These are phyloP conservation scores for Leishmania guyanensis DNA, from an alignment of 208 protist species.

Conservation along the genomic window DNA sequence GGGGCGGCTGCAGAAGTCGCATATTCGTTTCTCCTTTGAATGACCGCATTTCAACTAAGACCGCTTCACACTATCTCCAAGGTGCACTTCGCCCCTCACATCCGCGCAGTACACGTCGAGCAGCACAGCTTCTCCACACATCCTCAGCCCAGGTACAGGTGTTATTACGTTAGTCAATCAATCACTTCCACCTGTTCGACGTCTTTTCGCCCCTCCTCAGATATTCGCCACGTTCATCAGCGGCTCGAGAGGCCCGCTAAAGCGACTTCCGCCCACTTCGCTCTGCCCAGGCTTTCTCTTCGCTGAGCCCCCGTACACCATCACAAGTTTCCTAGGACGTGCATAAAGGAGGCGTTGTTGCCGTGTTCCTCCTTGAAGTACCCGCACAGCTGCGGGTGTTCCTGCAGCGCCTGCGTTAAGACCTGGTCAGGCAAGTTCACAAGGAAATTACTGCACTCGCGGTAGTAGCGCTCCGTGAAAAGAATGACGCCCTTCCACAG, in stretches of 20 bases:
- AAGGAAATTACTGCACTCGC: constrained; percentile 73
- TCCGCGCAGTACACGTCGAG: background rate
- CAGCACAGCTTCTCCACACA: background rate
- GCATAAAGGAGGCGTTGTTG: constrained; percentile 79
- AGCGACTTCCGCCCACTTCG: background rate
- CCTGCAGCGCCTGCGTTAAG: constrained; percentile 61
- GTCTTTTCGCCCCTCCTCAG: background rate
- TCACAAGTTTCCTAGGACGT: constrained; percentile 55
- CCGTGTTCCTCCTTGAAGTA: constrained; percentile 72
- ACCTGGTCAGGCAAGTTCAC: constrained; percentile 77
- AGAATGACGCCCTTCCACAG: constrained; percentile 76
- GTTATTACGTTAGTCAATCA: background rate
- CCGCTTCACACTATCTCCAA: background rate
- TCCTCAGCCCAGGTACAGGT: background rate
- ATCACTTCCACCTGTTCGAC: background rate
- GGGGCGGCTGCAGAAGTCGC: background rate
- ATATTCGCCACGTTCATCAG: background rate
- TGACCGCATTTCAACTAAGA: background rate
- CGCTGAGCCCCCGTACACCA: background rate
- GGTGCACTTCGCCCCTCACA: background rate
- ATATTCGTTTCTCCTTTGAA: background rate
- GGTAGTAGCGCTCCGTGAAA: constrained; percentile 75
- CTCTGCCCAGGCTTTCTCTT: background rate
- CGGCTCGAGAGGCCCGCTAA: too few relatives aligned
- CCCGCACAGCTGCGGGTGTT: constrained; percentile 44